Conservation (phyloP, 1,284 basidiomycete species). For the Heterobasidion occidentale region DNA sequence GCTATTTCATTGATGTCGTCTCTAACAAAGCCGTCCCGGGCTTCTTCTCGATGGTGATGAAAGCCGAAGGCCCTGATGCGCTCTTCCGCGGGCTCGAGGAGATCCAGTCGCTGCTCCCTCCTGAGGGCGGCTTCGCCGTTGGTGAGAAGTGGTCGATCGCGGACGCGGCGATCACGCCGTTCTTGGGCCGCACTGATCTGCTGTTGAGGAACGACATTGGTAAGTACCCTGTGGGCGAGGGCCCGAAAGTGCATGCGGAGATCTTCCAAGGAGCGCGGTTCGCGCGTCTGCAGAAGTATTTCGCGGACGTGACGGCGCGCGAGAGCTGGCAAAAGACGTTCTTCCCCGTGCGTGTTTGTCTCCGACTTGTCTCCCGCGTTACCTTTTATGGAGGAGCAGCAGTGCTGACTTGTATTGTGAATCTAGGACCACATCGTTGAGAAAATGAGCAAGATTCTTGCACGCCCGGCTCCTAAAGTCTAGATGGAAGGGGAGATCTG, state of each 20-base stretch:
- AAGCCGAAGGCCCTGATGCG: conserved; percentile 33
- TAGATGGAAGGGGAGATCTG: background rate
- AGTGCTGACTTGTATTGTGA: background rate
- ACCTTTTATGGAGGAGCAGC: too few species aligned
- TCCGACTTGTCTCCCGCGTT: background rate
- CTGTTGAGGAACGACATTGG: conserved; percentile 37
- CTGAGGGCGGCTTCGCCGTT: conserved; percentile 19
- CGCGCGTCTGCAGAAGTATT: conserved; percentile 34
- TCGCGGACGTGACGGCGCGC: conserved; percentile 30
- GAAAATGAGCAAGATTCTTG: background rate
- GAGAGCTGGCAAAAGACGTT: conserved; percentile 41
- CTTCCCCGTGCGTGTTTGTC: conserved; percentile 25
- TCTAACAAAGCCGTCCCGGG: conserved; percentile 34
- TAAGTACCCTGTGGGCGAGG: conserved; percentile 32
- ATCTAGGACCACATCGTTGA: background rate
- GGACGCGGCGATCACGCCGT: conserved; percentile 43
- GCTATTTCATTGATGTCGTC: conserved; percentile 51
- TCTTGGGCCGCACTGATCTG: conserved; percentile 35
- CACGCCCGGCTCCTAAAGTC: background rate
- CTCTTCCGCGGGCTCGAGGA: conserved; percentile 25
- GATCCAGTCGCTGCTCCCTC: conserved; percentile 25
- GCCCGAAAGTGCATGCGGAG: conserved; percentile 28
- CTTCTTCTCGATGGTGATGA: conserved; percentile 25
- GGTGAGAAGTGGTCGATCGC: conserved; percentile 37
- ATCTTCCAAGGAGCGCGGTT: conserved; percentile 32